Evolutionary conservation across 345 rosid species (phyloP), one percentile per base, ranked within the genome.

Genomic region (Dovyalis caffra): DNA sequence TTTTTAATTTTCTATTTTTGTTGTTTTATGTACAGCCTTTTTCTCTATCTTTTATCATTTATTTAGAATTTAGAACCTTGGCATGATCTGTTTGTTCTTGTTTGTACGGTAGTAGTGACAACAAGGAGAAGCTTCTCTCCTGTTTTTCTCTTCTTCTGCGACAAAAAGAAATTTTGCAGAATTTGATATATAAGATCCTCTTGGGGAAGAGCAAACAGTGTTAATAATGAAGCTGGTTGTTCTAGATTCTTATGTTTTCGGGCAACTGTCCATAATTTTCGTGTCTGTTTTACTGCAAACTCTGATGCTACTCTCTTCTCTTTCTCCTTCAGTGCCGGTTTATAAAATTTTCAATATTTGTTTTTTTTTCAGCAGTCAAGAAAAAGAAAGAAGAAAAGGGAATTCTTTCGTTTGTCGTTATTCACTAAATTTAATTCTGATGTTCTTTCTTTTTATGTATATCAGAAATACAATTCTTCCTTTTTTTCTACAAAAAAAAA

Each of bases 1-100:
- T 47, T 21, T 32, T 49, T 66, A 18, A 5, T 3, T 10, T 8
- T 49, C 38, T 6, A 14, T 60, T 33, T 15, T 62, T 60, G 57
- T 40, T 34, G 63, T 47, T 70, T 58, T 11, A 8, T 81, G 83
- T 75, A 81, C 78, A 85, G 80, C 34, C 58, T 4, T 28, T 51
- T 26, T 60, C 37, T 71, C 57, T 43, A 8, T 60, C 38, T 20
- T 5, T 40, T 20, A 9, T 21, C 47, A 6, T 45, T 66, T 28
- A 33, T 9, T 40, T 67, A 66, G 43, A 74, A 68, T 75, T 56
- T 69, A 25, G 56, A 57, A 57, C n/a, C 56, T 35, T 11, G 29
- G 40, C 40, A 33, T 38, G 15, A 62, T 64, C 51, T 71, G 66
- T 38, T 67, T 45, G 60, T 45, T 40, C 67, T 47, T 15, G 60